Base-by-base conservation (phyloP, 2,329 filamentous ascomycete genomes). In the Phialophora verrucosa region DNA sequence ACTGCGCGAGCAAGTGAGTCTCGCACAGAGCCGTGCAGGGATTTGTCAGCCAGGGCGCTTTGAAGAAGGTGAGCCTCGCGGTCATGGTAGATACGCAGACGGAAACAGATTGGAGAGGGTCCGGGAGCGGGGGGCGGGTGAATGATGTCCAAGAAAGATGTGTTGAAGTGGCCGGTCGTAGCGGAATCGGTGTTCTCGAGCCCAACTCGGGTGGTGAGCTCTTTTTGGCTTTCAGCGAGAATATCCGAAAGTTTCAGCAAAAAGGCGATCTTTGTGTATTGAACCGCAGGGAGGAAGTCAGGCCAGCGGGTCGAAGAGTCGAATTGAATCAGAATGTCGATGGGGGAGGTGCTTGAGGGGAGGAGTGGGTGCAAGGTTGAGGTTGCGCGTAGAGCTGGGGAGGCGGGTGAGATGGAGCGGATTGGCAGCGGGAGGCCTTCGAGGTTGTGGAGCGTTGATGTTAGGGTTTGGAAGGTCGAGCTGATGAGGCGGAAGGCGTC, bases 291-390 rank as follows among this genome's bases (percentile, higher is more conserved):
- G 8, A 98, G 80, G 74, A 96, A 92, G 75, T 98, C 93, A 0
- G 95, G 95, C 95, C 95, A 99, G 72, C 92, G 90, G 54, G 88
- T 90, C 6, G 95, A 98, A 4, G 91, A 91, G 79, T 99, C 95
- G 73, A 99, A 98, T 75, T 94, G 93, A 56, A 99, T 84, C 50
- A 93, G 85, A 35, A 96, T 86, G 71, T 96, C 89, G 71, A 93
- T 90, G 0, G 91, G 90, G 11, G 73, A 69, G 7, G 72, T 66
- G 35, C 65, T 67, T 23, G 70, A 67, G 29, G 71, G 70, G 49
- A 71, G 69, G 17, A 74, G 68, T 25, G 77, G 74, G 35, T 75
- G 64, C 51, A 69, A 73, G 25, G 79, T 71, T 1, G 80, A 92
- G 1, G 92, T 82, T 70, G 90, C 94, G 49, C 94, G 88, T 7